A percentile compares a stretch with the other conserved stretches of the same genome.
These are phyloP conservation scores for Fusarium bulbicola DNA, from an alignment of 2,329 filamentous ascomycete species.

Conservation along the genomic window DNA sequence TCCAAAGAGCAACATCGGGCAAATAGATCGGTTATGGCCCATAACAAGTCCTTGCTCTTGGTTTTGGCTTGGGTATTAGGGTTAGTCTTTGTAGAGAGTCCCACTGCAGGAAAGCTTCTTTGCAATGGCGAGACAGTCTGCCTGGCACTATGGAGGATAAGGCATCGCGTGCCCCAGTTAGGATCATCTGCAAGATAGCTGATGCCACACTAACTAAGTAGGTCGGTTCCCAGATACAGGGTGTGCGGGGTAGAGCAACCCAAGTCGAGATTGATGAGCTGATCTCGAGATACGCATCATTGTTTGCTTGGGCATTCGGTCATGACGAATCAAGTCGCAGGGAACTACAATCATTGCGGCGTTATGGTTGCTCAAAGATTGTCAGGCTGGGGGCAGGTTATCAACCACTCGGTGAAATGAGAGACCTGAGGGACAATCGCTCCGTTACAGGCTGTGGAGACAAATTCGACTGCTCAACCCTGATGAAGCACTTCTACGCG, in stretches of 20 bases:
- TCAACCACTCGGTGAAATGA: background rate
- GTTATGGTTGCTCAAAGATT: background rate
- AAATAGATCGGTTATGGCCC: background rate
- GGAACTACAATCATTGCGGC: conserved; percentile 8
- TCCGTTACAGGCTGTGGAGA: background rate
- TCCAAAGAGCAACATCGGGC: background rate
- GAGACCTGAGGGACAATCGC: background rate
- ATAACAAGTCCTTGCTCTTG: background rate
- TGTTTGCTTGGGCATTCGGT: conserved; percentile 7
- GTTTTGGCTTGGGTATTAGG: background rate
- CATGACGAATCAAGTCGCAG: background rate
- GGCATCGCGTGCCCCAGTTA: conserved; percentile 11
- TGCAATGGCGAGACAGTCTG: conserved; percentile 16
- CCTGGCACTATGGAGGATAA: conserved; percentile 9
- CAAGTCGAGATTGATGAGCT: conserved; percentile 5
- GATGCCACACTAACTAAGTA: conserved; percentile 22
- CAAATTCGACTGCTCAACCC: background rate
- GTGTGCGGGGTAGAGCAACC: conserved; percentile 26
- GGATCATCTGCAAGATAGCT: conserved; percentile 26
- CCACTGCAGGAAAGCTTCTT: conserved; percentile 23
- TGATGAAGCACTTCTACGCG: background rate
- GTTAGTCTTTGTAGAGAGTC: background rate
- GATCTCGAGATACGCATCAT: conserved; percentile 9
- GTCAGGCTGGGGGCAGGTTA: background rate
- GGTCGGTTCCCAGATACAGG: background rate